Evolutionary conservation across 306 rosid genomes (phyloP).

Genomic region (Boehmeria nivea): DNA sequence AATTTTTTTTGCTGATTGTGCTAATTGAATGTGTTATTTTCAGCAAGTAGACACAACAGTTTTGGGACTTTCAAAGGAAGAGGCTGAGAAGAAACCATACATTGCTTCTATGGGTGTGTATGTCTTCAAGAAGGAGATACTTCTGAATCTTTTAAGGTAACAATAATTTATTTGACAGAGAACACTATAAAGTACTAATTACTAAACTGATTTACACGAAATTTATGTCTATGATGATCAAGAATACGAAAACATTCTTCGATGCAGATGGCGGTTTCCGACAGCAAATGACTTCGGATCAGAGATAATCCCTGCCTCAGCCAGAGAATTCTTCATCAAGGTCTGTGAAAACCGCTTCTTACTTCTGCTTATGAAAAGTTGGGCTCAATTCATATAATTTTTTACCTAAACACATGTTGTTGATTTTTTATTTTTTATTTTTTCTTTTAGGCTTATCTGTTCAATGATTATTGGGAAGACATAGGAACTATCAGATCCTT

Average conservation of each 20-base stretch:
- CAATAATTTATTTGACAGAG: too few relatives aligned
- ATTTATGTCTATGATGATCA: not conserved
- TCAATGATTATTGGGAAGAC: conserved; percentile 97
- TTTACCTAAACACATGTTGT: not conserved
- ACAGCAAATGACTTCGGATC: conserved; percentile 99
- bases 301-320: conserved; percentile 93
- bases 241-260: conserved; percentile 19
- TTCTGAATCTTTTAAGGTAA: conserved; percentile 83
- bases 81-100: conserved; percentile 76
- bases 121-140: conserved; percentile 94
- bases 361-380: not conserved
- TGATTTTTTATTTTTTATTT: not conserved
- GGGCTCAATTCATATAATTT: too few relatives aligned
- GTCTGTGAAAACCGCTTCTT: conserved; percentile 26
- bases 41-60: conserved; percentile 90
- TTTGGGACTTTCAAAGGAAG: conserved; percentile 76
- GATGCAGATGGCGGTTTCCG: conserved; percentile 88
- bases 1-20: not conserved
- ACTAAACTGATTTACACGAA: not conserved
- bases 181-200: too few relatives aligned
- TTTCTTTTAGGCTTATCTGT: conserved; percentile 76
- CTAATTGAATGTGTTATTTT: conserved; percentile 23
- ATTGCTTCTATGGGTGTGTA: conserved; percentile 99
- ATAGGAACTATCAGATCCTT: conserved; percentile 94
- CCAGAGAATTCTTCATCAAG: conserved; percentile 75